Percentiles rank a stretch among this genome's conserved stretches.
These are phyloP conservation scores for Candolleomyces efflorescens DNA, from an alignment of 768 basidiomycete species.

Conservation along the genomic window DNA sequence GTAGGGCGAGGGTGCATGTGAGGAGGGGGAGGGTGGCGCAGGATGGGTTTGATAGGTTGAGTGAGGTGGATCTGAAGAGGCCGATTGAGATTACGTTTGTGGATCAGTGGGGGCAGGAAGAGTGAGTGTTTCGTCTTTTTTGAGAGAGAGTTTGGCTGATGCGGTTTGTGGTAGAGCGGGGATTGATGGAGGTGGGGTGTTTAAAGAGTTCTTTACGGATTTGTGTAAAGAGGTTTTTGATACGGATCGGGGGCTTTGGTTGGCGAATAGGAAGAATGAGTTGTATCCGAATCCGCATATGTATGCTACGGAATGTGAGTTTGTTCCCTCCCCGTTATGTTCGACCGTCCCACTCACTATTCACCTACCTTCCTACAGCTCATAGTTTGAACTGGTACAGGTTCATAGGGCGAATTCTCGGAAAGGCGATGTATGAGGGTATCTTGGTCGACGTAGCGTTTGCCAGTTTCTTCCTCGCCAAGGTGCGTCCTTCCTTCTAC, in stretches of 20 bases:
- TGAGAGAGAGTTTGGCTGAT: neutral
- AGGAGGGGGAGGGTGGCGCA: slow-evolving; percentile 77
- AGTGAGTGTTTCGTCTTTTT: slow-evolving; percentile 46
- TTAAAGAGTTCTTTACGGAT: slow-evolving; percentile 96
- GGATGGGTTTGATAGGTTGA: slow-evolving; percentile 85
- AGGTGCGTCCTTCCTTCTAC: no score
- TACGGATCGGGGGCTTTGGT: slow-evolving; percentile 90
- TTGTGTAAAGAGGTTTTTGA: slow-evolving; percentile 94
- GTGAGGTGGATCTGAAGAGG: slow-evolving; percentile 68
- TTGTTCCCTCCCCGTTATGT: neutral
- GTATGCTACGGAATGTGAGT: slow-evolving; percentile 83
- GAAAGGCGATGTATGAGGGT: slow-evolving; percentile 95
- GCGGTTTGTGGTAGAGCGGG: slow-evolving; percentile 53
- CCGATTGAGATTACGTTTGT: slow-evolving; percentile 88
- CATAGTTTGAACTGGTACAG: slow-evolving; percentile 90
- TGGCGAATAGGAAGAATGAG: slow-evolving; percentile 86
- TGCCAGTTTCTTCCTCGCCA: slow-evolving; percentile 91
- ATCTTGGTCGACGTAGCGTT: slow-evolving; percentile 94
- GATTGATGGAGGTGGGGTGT: slow-evolving; percentile 95
- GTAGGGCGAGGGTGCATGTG: slow-evolving; percentile 45
- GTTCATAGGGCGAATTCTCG: slow-evolving; percentile 90
- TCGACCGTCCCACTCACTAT: neutral
- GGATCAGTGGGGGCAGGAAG: slow-evolving; percentile 81
- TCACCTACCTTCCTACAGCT: slow-evolving; percentile 38
- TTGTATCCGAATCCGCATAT: slow-evolving; percentile 92